These are phyloP conservation scores for Rhodotorula kratochvilovae DNA, from an alignment of 768 basidiomycete species.

Conservation along the genomic window DNA sequence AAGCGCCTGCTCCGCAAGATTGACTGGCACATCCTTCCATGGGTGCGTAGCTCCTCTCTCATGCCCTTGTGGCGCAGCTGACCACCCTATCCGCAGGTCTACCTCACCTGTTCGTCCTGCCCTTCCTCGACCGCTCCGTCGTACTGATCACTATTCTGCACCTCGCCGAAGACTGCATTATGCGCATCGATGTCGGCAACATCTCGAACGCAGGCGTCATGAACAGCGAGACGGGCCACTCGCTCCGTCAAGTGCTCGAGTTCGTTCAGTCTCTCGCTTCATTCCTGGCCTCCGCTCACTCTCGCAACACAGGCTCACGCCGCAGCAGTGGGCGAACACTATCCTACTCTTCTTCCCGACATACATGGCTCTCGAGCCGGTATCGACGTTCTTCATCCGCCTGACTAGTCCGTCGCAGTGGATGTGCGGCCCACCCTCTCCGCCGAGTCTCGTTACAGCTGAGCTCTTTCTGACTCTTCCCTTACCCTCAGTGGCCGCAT, in stretches of 20 bases:
- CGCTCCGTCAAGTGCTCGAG: neutral
- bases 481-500: too few species aligned
- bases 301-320: neutral
- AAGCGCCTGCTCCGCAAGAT: slow-evolving; percentile 19
- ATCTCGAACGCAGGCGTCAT: slow-evolving; percentile 4
- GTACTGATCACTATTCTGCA: too few species aligned
- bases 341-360: neutral
- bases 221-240: neutral
- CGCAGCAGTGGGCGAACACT: neutral
- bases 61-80: neutral
- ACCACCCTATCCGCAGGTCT: neutral
- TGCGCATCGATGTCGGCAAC: slow-evolving; percentile 9
- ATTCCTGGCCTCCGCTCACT: neutral
- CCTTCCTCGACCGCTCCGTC: too few species aligned
- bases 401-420: neutral
- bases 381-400: neutral
- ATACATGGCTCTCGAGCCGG: neutral
- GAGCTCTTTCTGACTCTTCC: too few species aligned
- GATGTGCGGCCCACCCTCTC: neutral
- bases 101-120: neutral
- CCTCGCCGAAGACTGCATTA: slow-evolving; percentile 7
- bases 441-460: too few species aligned
- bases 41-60: neutral
- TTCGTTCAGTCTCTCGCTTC: neutral
- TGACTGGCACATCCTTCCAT: slow-evolving; percentile 17